Evolutionary conservation across 2,329 filamentous ascomycete genomes (phyloP).

Genomic region (Stachybotrys chartarum): DNA sequence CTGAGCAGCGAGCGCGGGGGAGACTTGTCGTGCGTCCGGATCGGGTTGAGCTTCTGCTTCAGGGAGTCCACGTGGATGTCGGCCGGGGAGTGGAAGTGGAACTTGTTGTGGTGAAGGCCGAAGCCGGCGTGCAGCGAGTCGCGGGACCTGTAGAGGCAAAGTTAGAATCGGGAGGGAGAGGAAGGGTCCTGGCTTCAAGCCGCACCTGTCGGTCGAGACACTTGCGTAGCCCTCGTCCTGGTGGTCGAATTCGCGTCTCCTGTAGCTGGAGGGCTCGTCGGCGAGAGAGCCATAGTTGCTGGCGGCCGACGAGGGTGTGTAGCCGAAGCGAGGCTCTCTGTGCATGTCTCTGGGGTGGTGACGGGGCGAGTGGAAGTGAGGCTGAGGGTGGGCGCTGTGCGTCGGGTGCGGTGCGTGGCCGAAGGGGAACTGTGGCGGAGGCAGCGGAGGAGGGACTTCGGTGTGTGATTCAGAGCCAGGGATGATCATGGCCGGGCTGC

Average conservation of each 20-base stretch:
- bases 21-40: constrained; percentile 37
- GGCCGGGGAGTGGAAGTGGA: constrained; percentile 37
- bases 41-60: constrained; percentile 48
- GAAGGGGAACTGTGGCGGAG: constrained; percentile 34
- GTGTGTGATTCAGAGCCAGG: constrained; percentile 24
- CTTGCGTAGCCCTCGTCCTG: constrained; percentile 38
- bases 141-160: constrained; percentile 25
- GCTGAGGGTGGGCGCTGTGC: not conserved
- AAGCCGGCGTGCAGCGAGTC: constrained; percentile 35
- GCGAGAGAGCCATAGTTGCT: constrained; percentile 32
- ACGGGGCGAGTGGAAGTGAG: not conserved
- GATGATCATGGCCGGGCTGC: constrained; percentile 34
- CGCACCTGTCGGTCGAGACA: constrained; percentile 28
- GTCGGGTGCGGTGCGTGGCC: constrained; percentile 11
- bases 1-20: constrained; percentile 37
- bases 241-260: constrained; percentile 21
- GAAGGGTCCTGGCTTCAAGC: not conserved
- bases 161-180: constrained; percentile 7
- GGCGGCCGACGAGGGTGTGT: constrained; percentile 16
- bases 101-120: constrained; percentile 42
- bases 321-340: constrained; percentile 14
- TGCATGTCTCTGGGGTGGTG: constrained; percentile 18
- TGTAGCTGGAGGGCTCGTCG: constrained; percentile 22
- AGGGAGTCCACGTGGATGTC: constrained; percentile 42
- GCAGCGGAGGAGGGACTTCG: constrained; percentile 31